Base-by-base conservation (phyloP, 2,329 filamentous ascomycete genomes). In the Didymella pomorum region DNA sequence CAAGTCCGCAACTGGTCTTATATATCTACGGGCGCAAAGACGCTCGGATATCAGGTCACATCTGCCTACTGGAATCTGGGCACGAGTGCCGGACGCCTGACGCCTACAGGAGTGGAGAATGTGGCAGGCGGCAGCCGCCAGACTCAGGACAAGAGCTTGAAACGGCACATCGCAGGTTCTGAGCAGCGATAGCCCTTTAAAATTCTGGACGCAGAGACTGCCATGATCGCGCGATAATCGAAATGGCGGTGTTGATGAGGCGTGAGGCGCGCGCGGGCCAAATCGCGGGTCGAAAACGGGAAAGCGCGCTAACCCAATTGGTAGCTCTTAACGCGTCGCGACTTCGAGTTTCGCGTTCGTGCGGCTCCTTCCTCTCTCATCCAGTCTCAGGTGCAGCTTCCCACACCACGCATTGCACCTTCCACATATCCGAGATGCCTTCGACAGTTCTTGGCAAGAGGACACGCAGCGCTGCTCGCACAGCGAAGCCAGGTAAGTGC, bases 371-470 rank as follows among this genome's bases (percentile, higher is more conserved):
- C 66, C 61, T 60, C 52, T 25, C 53, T 47, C 56, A 51, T 60
- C 58, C 20, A 56, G 16, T 43, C 51, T 50, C 57, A 45, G 49
- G 60, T 56, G 49, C 63, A 56, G 60, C 66, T 68, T 63, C 63
- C 63, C 62, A 66, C 44, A 66, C 50, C 62, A 56, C 64, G 62
- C 59, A 66, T 58, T 60, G 62, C 65, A 61, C 60, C 67, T 66
- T 56, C 56, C 56, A 45, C 59, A 50, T 55, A 35, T 35, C 14
- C 62, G 65, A 43, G 1, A 78, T 78, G 75, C 56, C 71, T 57
- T 61, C 70, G 39, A 71, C 75, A 33, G 67, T 77, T 49, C 74
- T 78, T 35, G 75, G 75, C 64, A 78, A 78, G 72, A 71, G 75
- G 62, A 76, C 70, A 52, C 73, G 75, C 62, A 74, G 70, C 58